Conservation (phyloP, 345 rosid species). For the Balakata baccata region DNA sequence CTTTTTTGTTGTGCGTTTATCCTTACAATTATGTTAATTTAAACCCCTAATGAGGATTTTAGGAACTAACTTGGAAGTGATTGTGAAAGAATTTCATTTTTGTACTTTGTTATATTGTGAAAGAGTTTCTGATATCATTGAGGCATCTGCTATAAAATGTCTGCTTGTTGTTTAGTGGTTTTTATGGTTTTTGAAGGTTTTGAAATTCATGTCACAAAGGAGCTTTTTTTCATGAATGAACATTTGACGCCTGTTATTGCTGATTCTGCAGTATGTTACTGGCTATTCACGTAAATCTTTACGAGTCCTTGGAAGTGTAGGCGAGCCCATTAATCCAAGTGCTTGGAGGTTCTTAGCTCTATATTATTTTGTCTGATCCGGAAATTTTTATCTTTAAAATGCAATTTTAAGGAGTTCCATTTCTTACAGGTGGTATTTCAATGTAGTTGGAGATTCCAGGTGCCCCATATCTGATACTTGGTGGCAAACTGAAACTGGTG, state of each 20-base stretch:
- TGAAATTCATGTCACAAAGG: background rate
- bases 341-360: conserved; percentile 80
- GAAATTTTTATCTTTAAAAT: background rate
- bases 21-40: background rate
- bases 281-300: conserved; percentile 84
- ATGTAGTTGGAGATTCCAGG: conserved; percentile 80
- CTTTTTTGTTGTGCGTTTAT: conserved; percentile 3
- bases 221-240: background rate
- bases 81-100: conserved; percentile 1
- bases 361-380: conserved; percentile 19
- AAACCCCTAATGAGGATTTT: conserved; percentile 6
- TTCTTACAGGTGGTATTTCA: conserved; percentile 79
- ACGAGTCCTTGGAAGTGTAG: conserved; percentile 95
- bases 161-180: background rate
- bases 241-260: conserved; percentile 24
- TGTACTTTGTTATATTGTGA: conserved; percentile 9
- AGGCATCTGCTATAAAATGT: background rate
- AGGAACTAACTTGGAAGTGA: conserved; percentile 8
- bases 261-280: conserved; percentile 63
- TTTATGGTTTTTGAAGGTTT: background rate
- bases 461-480: conserved; percentile 98
- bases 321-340: conserved; percentile 98
- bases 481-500: conserved; percentile 99
- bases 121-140: conserved; percentile 4
- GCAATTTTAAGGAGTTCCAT: conserved; percentile 16